Evolutionary conservation across 2,329 filamentous ascomycete species (phyloP), one percentile per base, ranked within the genome.

Genomic region (Xylaria arbuscula): DNA sequence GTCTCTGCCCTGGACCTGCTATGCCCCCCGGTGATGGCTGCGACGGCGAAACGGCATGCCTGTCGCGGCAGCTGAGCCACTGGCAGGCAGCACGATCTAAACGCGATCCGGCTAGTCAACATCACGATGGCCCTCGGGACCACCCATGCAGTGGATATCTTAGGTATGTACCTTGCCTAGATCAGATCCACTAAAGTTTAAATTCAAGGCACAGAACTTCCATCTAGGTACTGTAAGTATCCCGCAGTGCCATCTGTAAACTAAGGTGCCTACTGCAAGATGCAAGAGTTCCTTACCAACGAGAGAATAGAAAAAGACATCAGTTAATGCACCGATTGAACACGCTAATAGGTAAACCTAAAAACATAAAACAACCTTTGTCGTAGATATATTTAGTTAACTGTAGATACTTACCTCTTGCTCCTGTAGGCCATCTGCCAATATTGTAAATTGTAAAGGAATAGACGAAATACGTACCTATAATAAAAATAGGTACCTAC

Each of bases 51-150:
- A 19, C 22, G 28, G 51, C 45, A 38, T 55, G 28, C 40, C 34
- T 36, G 45, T 61, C 58, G 65, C 66, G 60, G 63, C 70, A 73
- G 72, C 72, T 73, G 72, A 72, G 72, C 72, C 68, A 68, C 66
- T 51, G 19, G 47, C 34, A 72, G 71, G 64, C 71, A 72, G 60
- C 69, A 55, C 69, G 66, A 56, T 50, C 70, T 72, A 72, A 50
- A 54, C 70, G 64, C 61, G 32, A 71, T 71, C 48, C 32, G 66
- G 64, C 62, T 72, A 73, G 72, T 55, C 60, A 64, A 62, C 50
- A 66, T 71, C 71, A 71, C 68, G 67, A 68, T 65, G 15, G 15
- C 54, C 38, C 57, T 54, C 53, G 36, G 48, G 48, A 51, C 48
- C 24, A 51, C 24, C 48, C 48, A 32, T 51, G 48, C 6, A 32